These are phyloP conservation scores for Heimioporus retisporus DNA, from an alignment of 1,284 basidiomycete genomes.

Conservation along the genomic window DNA sequence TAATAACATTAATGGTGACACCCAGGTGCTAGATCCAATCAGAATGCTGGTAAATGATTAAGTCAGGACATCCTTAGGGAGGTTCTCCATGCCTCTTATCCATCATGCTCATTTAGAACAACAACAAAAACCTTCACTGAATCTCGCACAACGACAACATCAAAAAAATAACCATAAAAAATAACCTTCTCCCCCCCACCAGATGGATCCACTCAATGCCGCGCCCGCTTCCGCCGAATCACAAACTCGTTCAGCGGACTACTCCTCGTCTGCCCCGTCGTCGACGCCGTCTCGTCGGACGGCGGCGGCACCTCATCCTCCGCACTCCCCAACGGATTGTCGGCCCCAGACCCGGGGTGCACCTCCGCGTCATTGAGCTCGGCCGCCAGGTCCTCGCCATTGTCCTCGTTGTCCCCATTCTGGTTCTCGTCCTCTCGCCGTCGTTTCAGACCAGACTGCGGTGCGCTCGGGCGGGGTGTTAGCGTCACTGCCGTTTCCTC, in stretches of 20 bases:
- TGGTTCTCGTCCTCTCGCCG: conserved; percentile 47
- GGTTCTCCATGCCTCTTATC: no score
- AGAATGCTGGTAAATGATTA: no score
- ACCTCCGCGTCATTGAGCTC: conserved; percentile 16
- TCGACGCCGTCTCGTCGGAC: conserved; percentile 26
- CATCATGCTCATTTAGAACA: no score
- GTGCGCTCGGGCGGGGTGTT: conserved; percentile 12
- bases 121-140: no score
- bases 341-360: conserved; percentile 23
- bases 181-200: no score
- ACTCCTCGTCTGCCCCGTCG: conserved; percentile 36
- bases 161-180: no score
- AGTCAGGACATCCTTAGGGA: no score
- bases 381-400: not conserved
- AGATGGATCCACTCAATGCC: conserved; percentile 60
- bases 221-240: conserved; percentile 69
- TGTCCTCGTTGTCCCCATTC: no score
- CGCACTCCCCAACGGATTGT: conserved; percentile 17
- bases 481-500: conserved; percentile 7
- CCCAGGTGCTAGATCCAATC: no score
- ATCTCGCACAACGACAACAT: no score
- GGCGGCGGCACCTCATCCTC: conserved; percentile 31
- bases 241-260: conserved; percentile 57
- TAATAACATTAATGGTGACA: no score
- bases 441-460: conserved; percentile 49